A percentile compares a stretch with the other conserved stretches of the same genome.
phyloP scores from a whole-genome alignment of 805 yeast genomes.

The Cyberlindnera lachancei region DNA sequence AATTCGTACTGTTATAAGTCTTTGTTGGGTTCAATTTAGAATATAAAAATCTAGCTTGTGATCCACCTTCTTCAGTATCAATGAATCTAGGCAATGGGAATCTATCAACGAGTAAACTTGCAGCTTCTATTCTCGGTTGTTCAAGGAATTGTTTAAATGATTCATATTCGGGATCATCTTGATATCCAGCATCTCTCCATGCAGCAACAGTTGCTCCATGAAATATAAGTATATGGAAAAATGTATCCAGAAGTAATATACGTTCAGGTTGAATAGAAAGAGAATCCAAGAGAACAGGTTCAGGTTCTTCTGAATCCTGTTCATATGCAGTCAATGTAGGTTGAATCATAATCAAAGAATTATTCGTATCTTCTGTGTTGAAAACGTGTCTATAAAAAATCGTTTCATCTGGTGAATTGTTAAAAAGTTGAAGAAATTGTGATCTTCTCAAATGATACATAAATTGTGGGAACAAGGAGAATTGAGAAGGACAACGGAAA shows the following conservation, averaged over 20 bases:
- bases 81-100: conserved; percentile 68
- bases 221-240: conserved; percentile 59
- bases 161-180: conserved; percentile 50
- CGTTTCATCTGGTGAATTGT: conserved; percentile 69
- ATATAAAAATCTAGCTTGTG: conserved; percentile 65
- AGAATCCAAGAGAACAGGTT: conserved; percentile 58
- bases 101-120: conserved; percentile 54
- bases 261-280: conserved; percentile 50
- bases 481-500: conserved; percentile 40
- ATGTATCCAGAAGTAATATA: conserved; percentile 56
- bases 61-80: conserved; percentile 70
- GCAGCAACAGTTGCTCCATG: conserved; percentile 62
- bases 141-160: conserved; percentile 53
- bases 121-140: conserved; percentile 58
- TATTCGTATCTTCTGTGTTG: conserved; percentile 52
- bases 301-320: conserved; percentile 38
- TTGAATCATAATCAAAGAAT: conserved; percentile 60
- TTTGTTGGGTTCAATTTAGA: conserved; percentile 65
- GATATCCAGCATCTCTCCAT: conserved; percentile 61
- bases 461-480: conserved; percentile 57
- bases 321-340: conserved; percentile 58
- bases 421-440: conserved; percentile 56
- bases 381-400: conserved; percentile 56
- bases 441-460: conserved; percentile 62
- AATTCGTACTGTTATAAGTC: conserved; percentile 35